Evolutionary conservation across 2,329 filamentous ascomycete species (phyloP).

Genomic region (Ophiostoma sp.): DNA sequence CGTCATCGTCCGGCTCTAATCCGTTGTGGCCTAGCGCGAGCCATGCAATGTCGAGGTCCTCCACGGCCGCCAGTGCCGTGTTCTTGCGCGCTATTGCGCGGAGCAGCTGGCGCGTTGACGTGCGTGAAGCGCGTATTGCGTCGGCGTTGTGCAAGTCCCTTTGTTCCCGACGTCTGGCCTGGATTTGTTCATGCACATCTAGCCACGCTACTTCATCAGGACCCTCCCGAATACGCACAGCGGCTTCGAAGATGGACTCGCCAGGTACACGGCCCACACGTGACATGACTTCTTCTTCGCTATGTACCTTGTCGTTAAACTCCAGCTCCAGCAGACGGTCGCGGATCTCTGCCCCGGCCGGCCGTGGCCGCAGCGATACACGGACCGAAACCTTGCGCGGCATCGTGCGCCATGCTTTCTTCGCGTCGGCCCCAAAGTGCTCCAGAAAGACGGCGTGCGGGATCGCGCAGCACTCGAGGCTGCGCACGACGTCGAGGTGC

Average conservation of each 20-base stretch:
- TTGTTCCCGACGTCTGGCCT: background rate
- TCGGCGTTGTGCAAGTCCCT: too few relatives aligned
- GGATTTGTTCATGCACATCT: too few relatives aligned
- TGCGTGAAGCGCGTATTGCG: too few relatives aligned
- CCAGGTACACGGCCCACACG: too few relatives aligned
- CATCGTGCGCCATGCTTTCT: background rate
- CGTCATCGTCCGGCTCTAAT: background rate
- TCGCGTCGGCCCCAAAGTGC: background rate
- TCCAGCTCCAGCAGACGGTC: too few relatives aligned
- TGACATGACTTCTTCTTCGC: too few relatives aligned
- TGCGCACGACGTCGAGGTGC: background rate
- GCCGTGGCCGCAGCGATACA: background rate
- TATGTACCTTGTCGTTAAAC: too few relatives aligned
- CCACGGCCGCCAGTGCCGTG: background rate
- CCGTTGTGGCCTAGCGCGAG: background rate
- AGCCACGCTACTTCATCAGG: too few relatives aligned
- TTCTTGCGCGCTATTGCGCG: background rate
- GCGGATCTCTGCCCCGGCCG: too few relatives aligned
- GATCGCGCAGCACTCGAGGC: background rate
- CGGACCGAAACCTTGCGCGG: background rate
- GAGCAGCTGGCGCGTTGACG: background rate
- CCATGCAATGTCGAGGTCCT: background rate
- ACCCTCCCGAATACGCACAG: too few relatives aligned
- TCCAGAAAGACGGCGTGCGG: background rate
- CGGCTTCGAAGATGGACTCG: too few relatives aligned